phyloP scores from a whole-genome alignment of 2,329 filamentous ascomycete genomes.

The Colletotrichum sojae region DNA sequence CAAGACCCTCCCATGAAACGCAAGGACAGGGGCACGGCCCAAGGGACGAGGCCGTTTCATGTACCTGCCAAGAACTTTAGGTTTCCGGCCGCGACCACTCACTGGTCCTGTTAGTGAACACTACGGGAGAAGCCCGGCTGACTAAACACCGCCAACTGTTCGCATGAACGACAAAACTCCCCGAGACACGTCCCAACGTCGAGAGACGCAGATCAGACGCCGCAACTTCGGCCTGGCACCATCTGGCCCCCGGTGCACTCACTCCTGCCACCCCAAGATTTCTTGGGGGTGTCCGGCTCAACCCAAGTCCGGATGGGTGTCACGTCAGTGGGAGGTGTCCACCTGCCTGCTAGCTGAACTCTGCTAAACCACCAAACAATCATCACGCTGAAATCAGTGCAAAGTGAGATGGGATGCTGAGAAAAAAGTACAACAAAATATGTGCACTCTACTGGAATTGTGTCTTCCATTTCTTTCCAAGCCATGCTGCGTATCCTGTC shows the following conservation, averaged over 20 bases:
- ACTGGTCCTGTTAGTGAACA: not conserved
- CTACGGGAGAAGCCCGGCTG: not conserved
- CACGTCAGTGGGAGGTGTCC: conserved; percentile 13
- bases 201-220: conserved; percentile 17
- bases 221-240: conserved; percentile 18
- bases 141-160: no score
- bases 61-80: conserved; percentile 11
- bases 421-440: not conserved
- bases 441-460: conserved; percentile 42
- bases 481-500: conserved; percentile 40
- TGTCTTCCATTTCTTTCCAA: conserved; percentile 42
- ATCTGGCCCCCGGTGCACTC: conserved; percentile 3
- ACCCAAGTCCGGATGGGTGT: conserved; percentile 3
- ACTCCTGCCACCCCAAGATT: conserved; percentile 30
- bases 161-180: not conserved
- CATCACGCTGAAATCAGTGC: not conserved
- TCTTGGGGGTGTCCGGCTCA: not conserved
- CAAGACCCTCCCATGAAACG: no score
- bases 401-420: not conserved
- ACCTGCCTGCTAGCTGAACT: conserved; percentile 9
- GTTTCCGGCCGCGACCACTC: not conserved
- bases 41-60: not conserved
- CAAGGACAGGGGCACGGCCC: not conserved
- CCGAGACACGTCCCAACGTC: not conserved
- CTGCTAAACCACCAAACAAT: not conserved